Evolutionary conservation across 2,329 filamentous ascomycete species (phyloP).

Genomic region (Pseudogymnoascus destructans): DNA sequence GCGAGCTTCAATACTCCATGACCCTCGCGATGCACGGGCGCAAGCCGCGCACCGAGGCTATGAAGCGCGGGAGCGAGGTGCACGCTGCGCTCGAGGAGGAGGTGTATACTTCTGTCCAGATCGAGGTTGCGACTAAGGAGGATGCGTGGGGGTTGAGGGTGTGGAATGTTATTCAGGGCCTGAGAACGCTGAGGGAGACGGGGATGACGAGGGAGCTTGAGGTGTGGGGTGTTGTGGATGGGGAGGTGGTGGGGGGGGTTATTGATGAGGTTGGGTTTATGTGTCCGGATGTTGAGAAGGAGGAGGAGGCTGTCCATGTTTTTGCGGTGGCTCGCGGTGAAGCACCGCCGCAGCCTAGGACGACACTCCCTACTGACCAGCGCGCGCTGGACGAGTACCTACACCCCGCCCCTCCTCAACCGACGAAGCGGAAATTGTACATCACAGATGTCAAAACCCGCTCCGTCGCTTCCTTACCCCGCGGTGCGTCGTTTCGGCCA

Average conservation of each 20-base stretch:
- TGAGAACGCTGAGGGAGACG: constrained; percentile 58
- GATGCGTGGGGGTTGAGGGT: constrained; percentile 71
- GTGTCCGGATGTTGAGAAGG: constrained; percentile 60
- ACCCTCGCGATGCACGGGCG: constrained; percentile 64
- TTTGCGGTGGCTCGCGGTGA: constrained; percentile 21
- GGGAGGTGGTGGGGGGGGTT: constrained; percentile 72
- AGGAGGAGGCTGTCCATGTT: constrained; percentile 30
- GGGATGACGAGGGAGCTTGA: constrained; percentile 66
- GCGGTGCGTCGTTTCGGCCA: constrained; percentile 51
- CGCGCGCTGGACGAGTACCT: constrained; percentile 11
- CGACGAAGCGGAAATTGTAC: constrained; percentile 40
- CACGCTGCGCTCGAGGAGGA: constrained; percentile 78
- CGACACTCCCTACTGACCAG: constrained; percentile 29
- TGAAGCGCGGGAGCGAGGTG: constrained; percentile 68
- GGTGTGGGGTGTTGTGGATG: constrained; percentile 75
- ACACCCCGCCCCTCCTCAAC: constrained; percentile 13
- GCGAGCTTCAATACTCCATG: constrained; percentile 88
- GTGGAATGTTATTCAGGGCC: constrained; percentile 83
- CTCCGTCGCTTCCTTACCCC: constrained; percentile 45
- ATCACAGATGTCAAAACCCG: constrained; percentile 85
- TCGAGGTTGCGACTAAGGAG: constrained; percentile 62
- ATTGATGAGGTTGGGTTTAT: constrained; percentile 75
- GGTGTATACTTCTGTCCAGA: constrained; percentile 61
- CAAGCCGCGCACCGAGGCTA: constrained; percentile 63
- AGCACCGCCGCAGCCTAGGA: constrained; percentile 27